A percentile compares a stretch with the other conserved stretches of the same genome.
These are phyloP conservation scores for Erodium trifolium DNA, from an alignment of 441 rosid species.

Conservation along the genomic window DNA sequence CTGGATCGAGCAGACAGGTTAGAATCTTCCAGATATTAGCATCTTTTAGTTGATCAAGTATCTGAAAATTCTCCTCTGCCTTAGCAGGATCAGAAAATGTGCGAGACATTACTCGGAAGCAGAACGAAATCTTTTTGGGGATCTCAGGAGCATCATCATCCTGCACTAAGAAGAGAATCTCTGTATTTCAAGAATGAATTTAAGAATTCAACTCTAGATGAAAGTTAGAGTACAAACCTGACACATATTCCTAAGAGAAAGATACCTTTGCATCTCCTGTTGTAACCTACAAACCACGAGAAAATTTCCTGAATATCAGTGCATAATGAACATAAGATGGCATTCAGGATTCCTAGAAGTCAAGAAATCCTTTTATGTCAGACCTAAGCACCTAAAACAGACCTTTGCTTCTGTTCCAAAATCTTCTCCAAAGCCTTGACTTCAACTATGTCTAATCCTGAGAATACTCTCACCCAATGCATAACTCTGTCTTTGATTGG, in stretches of 20 bases:
- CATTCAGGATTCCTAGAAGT: conserved; percentile 3
- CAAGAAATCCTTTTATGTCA: conserved; percentile 10
- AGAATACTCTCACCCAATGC: conserved; percentile 74
- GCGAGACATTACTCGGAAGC: conserved; percentile 91
- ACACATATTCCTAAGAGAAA: conserved; percentile 67
- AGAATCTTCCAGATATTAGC: conserved; percentile 88
- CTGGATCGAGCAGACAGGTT: conserved; percentile 63
- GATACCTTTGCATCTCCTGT: conserved; percentile 91
- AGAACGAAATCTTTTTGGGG: conserved; percentile 65
- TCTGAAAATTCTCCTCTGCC: conserved; percentile 82
- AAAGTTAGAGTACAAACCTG: conserved; percentile 45
- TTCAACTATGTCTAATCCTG: conserved; percentile 81
- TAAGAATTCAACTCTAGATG: conserved; percentile 13
- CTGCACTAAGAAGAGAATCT: conserved; percentile 42
- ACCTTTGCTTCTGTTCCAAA: conserved; percentile 98
- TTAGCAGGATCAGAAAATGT: conserved; percentile 70
- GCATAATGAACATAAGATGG: conserved; percentile 22
- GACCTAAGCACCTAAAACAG: conserved; percentile 6
- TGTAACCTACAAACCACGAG: conserved; percentile 79
- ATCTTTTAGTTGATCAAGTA: conserved; percentile 93
- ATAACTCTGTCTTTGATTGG: conserved; percentile 58
- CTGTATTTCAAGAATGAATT: conserved; percentile 10
- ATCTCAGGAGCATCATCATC: conserved; percentile 70
- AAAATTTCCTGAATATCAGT: conserved; percentile 35
- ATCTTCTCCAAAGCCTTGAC: conserved; percentile 85